Percentiles rank a stretch among this genome's conserved stretches.
Evolutionary conservation across 305 asterid genomes (phyloP).

Genomic region (Vinca major): DNA sequence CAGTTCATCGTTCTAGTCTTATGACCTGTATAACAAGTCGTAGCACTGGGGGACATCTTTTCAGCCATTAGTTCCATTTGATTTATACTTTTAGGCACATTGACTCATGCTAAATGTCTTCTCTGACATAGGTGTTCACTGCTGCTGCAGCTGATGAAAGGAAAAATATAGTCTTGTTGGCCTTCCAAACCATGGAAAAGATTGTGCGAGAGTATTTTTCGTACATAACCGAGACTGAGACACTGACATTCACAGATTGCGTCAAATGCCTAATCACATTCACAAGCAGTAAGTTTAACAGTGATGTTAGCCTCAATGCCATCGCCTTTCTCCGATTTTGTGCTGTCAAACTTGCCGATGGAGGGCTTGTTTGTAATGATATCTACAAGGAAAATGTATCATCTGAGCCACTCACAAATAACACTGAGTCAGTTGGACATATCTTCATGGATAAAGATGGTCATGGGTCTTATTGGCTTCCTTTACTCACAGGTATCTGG

Average conservation of each 20-base stretch:
- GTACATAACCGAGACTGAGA: conserved; percentile 91
- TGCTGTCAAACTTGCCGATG: conserved; percentile 96
- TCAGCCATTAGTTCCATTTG: neutral
- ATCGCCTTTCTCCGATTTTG: conserved; percentile 98
- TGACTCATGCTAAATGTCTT: conserved; percentile 9
- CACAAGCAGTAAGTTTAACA: conserved; percentile 89
- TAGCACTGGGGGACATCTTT: neutral
- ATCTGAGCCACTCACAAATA: conserved; percentile 24
- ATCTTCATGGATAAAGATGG: conserved; percentile 53
- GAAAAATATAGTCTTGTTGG: conserved; percentile 86
- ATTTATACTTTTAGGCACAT: neutral
- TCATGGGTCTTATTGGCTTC: conserved; percentile 65
- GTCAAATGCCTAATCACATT: conserved; percentile 93
- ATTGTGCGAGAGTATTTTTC: conserved; percentile 95
- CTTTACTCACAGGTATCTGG: conserved; percentile 75
- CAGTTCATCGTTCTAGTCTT: neutral
- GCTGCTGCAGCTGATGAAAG: conserved; percentile 97
- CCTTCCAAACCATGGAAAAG: conserved; percentile 97
- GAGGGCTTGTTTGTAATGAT: conserved; percentile 70
- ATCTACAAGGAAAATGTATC: conserved; percentile 42
- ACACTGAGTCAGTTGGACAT: conserved; percentile 48
- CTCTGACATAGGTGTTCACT: conserved; percentile 55
- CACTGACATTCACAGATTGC: conserved; percentile 80
- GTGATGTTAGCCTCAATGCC: conserved; percentile 97
- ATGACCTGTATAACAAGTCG: neutral